Evolutionary conservation across 2,329 filamentous ascomycete species (phyloP).

Genomic region (Hirsutella thompsonii): DNA sequence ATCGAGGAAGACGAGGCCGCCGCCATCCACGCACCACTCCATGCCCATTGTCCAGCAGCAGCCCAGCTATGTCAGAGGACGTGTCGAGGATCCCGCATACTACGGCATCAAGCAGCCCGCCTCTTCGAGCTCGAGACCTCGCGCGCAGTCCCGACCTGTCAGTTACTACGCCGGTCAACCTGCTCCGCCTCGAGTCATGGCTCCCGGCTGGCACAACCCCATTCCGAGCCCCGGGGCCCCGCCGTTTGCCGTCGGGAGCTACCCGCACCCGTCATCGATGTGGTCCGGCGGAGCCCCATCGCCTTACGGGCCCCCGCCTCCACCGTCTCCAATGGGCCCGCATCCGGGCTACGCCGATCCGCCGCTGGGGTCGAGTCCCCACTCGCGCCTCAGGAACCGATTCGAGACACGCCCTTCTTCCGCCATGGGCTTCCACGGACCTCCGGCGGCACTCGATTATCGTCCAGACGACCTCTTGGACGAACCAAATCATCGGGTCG

Average conservation of each 20-base stretch:
- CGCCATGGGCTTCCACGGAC: slow-evolving; percentile 23
- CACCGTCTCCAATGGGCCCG: slow-evolving; percentile 15
- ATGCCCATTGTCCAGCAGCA: slow-evolving; percentile 21
- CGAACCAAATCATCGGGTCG: slow-evolving; percentile 20
- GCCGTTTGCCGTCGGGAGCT: slow-evolving; percentile 14
- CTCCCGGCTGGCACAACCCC: slow-evolving; percentile 14
- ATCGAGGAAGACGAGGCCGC: slow-evolving; percentile 15
- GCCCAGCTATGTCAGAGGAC: slow-evolving; percentile 14
- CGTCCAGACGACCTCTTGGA: slow-evolving; percentile 24
- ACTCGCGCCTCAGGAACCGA: slow-evolving; percentile 18
- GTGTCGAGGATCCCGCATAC: slow-evolving; percentile 20
- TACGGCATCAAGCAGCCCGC: slow-evolving; percentile 23
- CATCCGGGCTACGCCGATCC: slow-evolving; percentile 18
- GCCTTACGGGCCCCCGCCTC: slow-evolving; percentile 12
- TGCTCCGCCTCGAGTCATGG: slow-evolving; percentile 11
- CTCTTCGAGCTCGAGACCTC: slow-evolving; percentile 15
- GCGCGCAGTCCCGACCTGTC: slow-evolving; percentile 19
- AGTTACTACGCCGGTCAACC: slow-evolving; percentile 23
- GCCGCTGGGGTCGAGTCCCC: slow-evolving; percentile 4
- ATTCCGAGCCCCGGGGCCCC: slow-evolving; percentile 9
- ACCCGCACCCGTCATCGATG: slow-evolving; percentile 15
- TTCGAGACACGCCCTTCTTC: slow-evolving; percentile 24
- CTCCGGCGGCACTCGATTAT: slow-evolving; percentile 15
- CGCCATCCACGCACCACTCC: slow-evolving; percentile 17
- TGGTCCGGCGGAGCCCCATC: slow-evolving; percentile 13